A percentile compares a stretch with the other conserved stretches of the same genome.
Conservation (phyloP, 192 early-diverging fungal species). For the Coemansia sp. region DNA sequence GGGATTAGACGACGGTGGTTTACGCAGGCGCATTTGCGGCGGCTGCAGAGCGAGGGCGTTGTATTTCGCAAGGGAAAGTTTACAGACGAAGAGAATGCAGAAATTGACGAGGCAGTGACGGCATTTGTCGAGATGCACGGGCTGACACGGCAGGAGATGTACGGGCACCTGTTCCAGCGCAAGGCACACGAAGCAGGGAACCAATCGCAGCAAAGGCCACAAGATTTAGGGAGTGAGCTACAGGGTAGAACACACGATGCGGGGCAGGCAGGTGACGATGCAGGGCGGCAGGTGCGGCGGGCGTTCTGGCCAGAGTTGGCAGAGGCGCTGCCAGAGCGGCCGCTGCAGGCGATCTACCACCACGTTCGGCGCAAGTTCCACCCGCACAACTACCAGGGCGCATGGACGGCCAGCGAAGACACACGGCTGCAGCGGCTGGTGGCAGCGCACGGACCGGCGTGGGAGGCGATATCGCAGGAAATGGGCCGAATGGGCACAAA, state of each 20-base stretch:
- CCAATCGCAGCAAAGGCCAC: too few species aligned
- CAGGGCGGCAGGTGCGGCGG: constrained; percentile 32
- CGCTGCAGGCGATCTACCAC: constrained; percentile 52
- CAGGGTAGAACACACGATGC: too few species aligned
- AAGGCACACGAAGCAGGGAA: constrained; percentile 3
- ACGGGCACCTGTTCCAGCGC: constrained; percentile 37
- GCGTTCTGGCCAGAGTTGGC: constrained; percentile 45
- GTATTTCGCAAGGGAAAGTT: constrained; percentile 53
- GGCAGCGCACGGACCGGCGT: constrained; percentile 41
- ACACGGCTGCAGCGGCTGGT: constrained; percentile 33
- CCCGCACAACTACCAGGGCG: constrained; percentile 51
- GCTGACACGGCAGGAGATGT: constrained; percentile 28
- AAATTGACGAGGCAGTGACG: constrained; percentile 27
- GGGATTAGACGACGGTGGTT: constrained; percentile 30
- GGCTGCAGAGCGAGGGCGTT: constrained; percentile 39
- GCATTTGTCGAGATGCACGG: constrained; percentile 27
- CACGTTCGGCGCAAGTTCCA: constrained; percentile 47
- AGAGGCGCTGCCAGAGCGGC: constrained; percentile 40
- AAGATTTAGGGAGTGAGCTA: too few species aligned
- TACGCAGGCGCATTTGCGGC: constrained; percentile 38
- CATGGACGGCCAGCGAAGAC: constrained; percentile 44
- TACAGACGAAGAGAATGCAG: constrained; percentile 37
- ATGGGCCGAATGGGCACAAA: constrained; percentile 50
- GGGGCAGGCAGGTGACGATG: constrained; percentile 6
- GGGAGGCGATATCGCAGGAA: constrained; percentile 44